Conservation (phyloP, 345 rosid genomes). For the Gossypium raimondii region DNA sequence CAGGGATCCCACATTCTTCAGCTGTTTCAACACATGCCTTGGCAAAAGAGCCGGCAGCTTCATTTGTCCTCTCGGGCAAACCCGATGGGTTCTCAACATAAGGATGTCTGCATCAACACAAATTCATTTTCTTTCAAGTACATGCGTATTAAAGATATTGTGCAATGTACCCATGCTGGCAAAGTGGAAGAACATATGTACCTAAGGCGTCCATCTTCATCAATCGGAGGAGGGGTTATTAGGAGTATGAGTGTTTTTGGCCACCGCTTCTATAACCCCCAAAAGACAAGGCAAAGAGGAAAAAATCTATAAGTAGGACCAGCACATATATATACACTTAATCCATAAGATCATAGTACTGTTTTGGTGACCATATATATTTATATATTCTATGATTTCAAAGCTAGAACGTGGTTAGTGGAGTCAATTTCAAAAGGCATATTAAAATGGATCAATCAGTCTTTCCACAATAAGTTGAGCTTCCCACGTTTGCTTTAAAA, state of each 20-base stretch:
- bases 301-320: neutral
- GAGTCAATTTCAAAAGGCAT: too few species aligned
- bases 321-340: neutral
- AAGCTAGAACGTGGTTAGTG: too few species aligned
- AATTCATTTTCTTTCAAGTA: neutral
- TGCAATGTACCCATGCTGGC: neutral
- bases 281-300: neutral
- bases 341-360: neutral
- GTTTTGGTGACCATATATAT: neutral
- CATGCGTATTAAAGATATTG: neutral
- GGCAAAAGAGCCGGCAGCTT: slow-evolving; percentile 73
- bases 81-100: slow-evolving; percentile 57
- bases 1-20: slow-evolving; percentile 45
- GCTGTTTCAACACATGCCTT: slow-evolving; percentile 57
- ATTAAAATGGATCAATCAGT: too few species aligned
- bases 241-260: slow-evolving; percentile 52
- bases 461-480: too few species aligned
- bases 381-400: too few species aligned
- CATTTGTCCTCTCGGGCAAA: slow-evolving; percentile 82
- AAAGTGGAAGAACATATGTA: slow-evolving; percentile 19
- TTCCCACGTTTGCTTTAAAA: too few species aligned
- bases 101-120: slow-evolving; percentile 47
- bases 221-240: slow-evolving; percentile 87
- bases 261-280: slow-evolving; percentile 53
- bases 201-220: slow-evolving; percentile 81